Evolutionary conservation across 257 asterid species (phyloP).

Genomic region (Fraxinus anomala): DNA sequence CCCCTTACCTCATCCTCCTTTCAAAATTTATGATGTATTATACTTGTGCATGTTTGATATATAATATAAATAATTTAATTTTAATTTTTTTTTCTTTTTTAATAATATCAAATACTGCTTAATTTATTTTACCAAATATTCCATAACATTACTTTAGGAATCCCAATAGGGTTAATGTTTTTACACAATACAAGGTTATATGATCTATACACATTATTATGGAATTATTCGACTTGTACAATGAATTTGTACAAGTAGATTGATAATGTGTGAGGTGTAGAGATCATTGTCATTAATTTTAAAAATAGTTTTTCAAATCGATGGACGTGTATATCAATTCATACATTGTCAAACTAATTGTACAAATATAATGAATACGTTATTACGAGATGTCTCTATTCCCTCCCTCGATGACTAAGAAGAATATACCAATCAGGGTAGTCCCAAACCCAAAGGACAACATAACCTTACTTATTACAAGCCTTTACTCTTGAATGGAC

Average conservation of each 20-base stretch:
- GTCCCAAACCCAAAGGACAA: neutral
- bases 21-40: too few relatives aligned
- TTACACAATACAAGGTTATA: neutral
- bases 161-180: neutral
- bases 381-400: neutral
- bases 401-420: neutral
- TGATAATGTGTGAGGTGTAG: too few relatives aligned
- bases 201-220: neutral
- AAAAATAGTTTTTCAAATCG: too few relatives aligned
- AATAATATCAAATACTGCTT: neutral
- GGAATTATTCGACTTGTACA: too few relatives aligned
- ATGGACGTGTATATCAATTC: too few relatives aligned
- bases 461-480: slow-evolving; percentile 30
- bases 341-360: too few relatives aligned
- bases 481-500: slow-evolving; percentile 24
- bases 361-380: too few relatives aligned
- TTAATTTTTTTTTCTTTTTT: neutral
- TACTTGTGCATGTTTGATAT: neutral
- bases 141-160: neutral
- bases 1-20: neutral
- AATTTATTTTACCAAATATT: neutral
- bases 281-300: too few relatives aligned
- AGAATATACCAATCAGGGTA: neutral
- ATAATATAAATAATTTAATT: too few relatives aligned
- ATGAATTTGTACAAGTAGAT: too few relatives aligned